phyloP scores from a whole-genome alignment of 202 grass and related monocot species.

The Setaria italica region DNA sequence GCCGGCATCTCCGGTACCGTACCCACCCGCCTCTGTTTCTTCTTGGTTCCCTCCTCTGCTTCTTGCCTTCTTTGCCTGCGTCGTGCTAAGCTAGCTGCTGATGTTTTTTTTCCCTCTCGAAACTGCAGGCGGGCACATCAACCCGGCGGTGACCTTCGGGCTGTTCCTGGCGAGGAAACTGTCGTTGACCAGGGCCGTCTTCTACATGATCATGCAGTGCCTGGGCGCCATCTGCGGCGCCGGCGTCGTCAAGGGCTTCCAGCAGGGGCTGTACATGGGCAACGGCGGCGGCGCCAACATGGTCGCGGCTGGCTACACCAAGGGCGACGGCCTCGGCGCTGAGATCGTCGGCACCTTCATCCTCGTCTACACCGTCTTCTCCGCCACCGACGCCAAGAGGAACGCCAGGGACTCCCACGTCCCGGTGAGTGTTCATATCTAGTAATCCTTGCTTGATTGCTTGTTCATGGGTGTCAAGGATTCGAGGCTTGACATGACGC shows the following conservation, averaged over 20 bases:
- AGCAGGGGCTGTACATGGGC: constrained; percentile 62
- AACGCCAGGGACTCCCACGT: constrained; percentile 92
- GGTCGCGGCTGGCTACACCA: constrained; percentile 78
- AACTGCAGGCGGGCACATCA: constrained; percentile 87
- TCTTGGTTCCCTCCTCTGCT: neutral
- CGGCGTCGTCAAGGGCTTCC: constrained; percentile 92
- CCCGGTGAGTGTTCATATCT: constrained; percentile 55
- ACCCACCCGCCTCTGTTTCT: constrained; percentile 13
- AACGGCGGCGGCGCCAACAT: constrained; percentile 85
- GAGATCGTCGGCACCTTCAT: constrained; percentile 98
- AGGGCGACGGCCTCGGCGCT: constrained; percentile 83
- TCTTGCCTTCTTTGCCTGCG: neutral
- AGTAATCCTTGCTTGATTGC: neutral
- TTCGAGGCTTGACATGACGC: neutral
- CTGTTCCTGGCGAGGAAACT: constrained; percentile 94
- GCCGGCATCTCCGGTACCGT: constrained; percentile 88
- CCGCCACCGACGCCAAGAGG: constrained; percentile 91
- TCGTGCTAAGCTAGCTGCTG: neutral
- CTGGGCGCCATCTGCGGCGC: constrained; percentile 95
- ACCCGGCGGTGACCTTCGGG: constrained; percentile 96
- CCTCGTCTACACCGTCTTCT: constrained; percentile 93
- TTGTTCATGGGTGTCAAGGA: neutral
- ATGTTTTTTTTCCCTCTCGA: neutral
- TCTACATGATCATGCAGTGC: constrained; percentile 98
- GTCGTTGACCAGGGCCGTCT: constrained; percentile 80